A percentile compares a stretch with the other conserved stretches of the same genome.
These are phyloP conservation scores for thale cress (Arabidopsis thaliana) DNA, from an alignment of 345 rosid species.

Conservation along the genomic window DNA sequence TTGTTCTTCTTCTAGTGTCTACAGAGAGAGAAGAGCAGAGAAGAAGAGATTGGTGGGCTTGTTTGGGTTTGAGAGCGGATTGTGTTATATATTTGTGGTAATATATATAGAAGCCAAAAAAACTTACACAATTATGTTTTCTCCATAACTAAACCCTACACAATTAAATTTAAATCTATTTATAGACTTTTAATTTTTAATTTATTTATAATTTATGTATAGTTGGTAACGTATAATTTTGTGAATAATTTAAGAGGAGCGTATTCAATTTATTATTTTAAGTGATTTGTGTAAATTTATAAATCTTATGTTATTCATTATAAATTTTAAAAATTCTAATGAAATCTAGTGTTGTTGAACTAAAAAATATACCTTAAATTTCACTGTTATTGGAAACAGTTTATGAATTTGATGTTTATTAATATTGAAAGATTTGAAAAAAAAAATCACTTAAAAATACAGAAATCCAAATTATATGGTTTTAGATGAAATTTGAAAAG, in stretches of 20 bases:
- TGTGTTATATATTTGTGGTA: constrained; percentile 23
- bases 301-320: too few species aligned
- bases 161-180: background rate
- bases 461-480: too few species aligned
- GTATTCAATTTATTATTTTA: too few species aligned
- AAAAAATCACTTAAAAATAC: too few species aligned
- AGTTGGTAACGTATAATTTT: constrained; percentile 1
- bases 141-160: constrained; percentile 29
- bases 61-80: constrained; percentile 31
- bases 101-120: constrained; percentile 29
- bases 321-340: too few species aligned
- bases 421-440: too few species aligned
- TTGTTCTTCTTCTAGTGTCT: constrained; percentile 1
- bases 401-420: too few species aligned
- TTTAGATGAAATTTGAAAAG: too few species aligned
- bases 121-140: constrained; percentile 18
- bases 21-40: constrained; percentile 29
- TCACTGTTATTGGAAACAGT: too few species aligned
- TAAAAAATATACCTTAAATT: too few species aligned
- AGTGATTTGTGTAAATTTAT: too few species aligned
- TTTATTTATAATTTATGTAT: background rate
- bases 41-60: constrained; percentile 44
- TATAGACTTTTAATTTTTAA: background rate
- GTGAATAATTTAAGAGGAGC: background rate
- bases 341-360: too few species aligned